Evolutionary conservation across 352 stramenopile genomes (phyloP).

Genomic region (Pythium phragmiticola): DNA sequence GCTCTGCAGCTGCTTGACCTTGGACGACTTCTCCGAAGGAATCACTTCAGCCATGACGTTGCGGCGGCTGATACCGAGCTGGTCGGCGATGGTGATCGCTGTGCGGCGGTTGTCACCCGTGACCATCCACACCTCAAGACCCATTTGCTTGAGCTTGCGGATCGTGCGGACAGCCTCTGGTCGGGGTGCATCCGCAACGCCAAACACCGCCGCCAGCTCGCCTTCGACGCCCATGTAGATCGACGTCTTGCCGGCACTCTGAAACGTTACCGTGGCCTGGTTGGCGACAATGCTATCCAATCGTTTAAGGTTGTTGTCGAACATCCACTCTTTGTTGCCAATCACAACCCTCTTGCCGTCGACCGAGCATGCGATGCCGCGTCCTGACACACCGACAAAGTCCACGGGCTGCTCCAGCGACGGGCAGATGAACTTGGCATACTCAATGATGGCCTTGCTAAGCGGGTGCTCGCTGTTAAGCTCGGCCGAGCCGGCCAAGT

Average conservation of each 20-base stretch:
- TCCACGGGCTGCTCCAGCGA: constrained; percentile 67
- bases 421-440: constrained; percentile 83
- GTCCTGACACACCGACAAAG: constrained; percentile 88
- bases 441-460: constrained; percentile 91
- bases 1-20: constrained; percentile 91
- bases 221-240: constrained; percentile 93
- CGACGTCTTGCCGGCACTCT: constrained; percentile 92
- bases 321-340: constrained; percentile 92
- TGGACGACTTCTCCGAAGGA: constrained; percentile 93
- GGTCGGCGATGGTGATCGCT: constrained; percentile 90
- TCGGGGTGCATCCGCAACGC: constrained; percentile 85
- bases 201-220: constrained; percentile 77
- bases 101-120: constrained; percentile 98
- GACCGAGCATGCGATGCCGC: constrained; percentile 80
- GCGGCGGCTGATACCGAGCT: constrained; percentile 91
- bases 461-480: constrained; percentile 94
- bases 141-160: constrained; percentile 88
- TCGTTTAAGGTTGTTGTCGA: constrained; percentile 70
- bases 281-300: constrained; percentile 70
- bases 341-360: constrained; percentile 82
- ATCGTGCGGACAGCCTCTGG: constrained; percentile 91
- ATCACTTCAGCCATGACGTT: constrained; percentile 96
- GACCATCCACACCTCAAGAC: constrained; percentile 97
- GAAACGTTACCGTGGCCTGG: constrained; percentile 75
- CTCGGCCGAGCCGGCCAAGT: constrained; percentile 91